A percentile compares a stretch with the other conserved stretches of the same genome.
Conservation (phyloP, 805 yeast genomes). For the Blastobotrys chiropterorum region DNA sequence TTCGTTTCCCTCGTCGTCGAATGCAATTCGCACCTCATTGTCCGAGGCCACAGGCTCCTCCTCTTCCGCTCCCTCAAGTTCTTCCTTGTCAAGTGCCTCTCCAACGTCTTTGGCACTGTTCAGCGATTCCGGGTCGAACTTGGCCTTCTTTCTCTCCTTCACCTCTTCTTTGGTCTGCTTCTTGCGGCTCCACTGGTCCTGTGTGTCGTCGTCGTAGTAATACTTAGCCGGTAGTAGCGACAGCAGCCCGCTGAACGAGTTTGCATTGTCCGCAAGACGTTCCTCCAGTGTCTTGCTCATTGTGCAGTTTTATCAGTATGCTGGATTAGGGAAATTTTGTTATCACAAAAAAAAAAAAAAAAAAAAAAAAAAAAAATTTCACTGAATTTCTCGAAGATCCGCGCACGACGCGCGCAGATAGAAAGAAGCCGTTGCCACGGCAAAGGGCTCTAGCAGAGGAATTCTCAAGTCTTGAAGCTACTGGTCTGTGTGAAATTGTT, state of each 20-base stretch:
- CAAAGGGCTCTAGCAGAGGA: too few relatives aligned
- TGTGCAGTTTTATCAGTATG: neutral
- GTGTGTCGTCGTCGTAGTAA: constrained; percentile 85
- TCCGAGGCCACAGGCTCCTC: constrained; percentile 21
- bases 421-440: too few relatives aligned
- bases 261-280: constrained; percentile 31
- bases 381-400: neutral
- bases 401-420: neutral
- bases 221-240: constrained; percentile 92
- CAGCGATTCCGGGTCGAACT: constrained; percentile 57
- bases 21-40: constrained; percentile 15
- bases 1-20: constrained; percentile 30
- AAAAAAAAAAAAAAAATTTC: constrained; percentile 2
- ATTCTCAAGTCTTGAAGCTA: too few relatives aligned
- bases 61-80: constrained; percentile 20
- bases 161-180: constrained; percentile 64
- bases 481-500: too few relatives aligned
- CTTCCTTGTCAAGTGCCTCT: constrained; percentile 18
- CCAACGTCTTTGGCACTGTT: constrained; percentile 33
- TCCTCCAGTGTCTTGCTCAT: constrained; percentile 25
- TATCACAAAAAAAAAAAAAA: neutral
- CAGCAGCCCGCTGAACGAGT: constrained; percentile 75
- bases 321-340: neutral
- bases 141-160: constrained; percentile 55
- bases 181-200: constrained; percentile 85